Base-by-base conservation (phyloP, 179 eudicot species). In the Carnegiea gigantea region DNA sequence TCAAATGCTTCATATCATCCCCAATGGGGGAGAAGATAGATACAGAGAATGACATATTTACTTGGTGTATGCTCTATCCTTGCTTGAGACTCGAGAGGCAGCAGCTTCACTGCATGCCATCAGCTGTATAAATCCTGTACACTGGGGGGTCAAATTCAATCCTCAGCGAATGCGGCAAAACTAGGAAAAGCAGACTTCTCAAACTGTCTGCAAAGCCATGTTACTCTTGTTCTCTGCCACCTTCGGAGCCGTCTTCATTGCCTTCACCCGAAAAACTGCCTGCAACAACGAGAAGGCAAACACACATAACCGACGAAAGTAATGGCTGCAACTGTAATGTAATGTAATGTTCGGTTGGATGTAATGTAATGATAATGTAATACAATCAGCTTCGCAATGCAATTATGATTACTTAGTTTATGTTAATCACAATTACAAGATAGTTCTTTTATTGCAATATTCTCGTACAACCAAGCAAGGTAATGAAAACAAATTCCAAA, bases 201-300 rank as follows among this genome's bases (percentile, higher is more conserved):
- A 70, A 1, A 73, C 89, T 4, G 88, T 62, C 83, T 84, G 92
- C 33, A 91, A 81, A 73, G 77, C 81, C 82, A 80, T 88, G 33
- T 82, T 71, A 18, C 44, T 81, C 80, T 40, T 78, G 40, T 80
- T 72, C 49, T 71, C 92, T 43, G 85, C 73, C 54, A 48, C 77
- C 70, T 83, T 85, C 26, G 85, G 87, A 44, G 87, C 82, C 67
- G 79, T 77, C 53, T 60, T 90, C 91, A 91, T 67, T 11, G 87
- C 92, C 87, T 95, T 95, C 46, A 92, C 97, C 51, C 95, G 90
- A 80, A 89, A 95, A 2, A 77, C 82, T 57, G 86, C 95, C 99
- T 95, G 93, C 60, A 84, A 23, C 80, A 46, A 65, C 70, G 12
- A 21, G 5, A 14, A 12, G 4, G 4, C 51, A 24, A 46, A 70